phyloP scores from a whole-genome alignment of 2,329 filamentous ascomycete genomes.

The Chaetoscypha palmicola region DNA sequence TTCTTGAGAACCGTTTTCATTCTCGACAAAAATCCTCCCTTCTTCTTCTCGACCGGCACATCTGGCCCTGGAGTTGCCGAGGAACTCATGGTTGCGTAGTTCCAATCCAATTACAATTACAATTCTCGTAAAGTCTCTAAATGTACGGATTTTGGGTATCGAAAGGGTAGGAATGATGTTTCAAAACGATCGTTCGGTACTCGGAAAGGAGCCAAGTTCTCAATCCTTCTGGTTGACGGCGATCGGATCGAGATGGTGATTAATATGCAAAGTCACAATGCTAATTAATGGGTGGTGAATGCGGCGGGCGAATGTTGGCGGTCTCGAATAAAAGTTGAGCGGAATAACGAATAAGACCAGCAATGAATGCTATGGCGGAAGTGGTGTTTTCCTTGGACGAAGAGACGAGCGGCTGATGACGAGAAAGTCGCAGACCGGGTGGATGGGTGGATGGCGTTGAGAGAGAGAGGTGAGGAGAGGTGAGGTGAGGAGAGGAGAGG shows the following conservation, averaged over 20 bases:
- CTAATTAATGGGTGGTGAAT: too few species aligned
- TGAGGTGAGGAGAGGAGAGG: background rate
- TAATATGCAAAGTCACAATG: background rate
- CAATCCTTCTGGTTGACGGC: background rate
- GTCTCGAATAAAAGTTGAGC: background rate
- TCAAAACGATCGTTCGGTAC: background rate
- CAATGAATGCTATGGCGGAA: background rate
- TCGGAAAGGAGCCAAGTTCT: background rate
- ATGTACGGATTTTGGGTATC: background rate
- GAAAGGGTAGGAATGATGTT: background rate
- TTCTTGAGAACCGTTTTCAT: conserved; percentile 28
- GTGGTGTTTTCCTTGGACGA: background rate
- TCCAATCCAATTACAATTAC: background rate
- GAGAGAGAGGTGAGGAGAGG: too few species aligned
- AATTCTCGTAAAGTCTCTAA: background rate
- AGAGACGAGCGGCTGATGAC: background rate
- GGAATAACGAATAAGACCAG: background rate
- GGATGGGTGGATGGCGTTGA: background rate
- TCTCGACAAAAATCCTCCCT: conserved; percentile 21
- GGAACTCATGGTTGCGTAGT: conserved; percentile 19
- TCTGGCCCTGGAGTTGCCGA: conserved; percentile 16
- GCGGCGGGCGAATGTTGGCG: background rate
- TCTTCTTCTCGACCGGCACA: conserved; percentile 20
- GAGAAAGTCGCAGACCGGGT: background rate
- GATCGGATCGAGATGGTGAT: background rate